Evolutionary conservation across 129 eudicot genomes (phyloP), one percentile per base, ranked within the genome.

Genomic region (Erigeron canadensis): DNA sequence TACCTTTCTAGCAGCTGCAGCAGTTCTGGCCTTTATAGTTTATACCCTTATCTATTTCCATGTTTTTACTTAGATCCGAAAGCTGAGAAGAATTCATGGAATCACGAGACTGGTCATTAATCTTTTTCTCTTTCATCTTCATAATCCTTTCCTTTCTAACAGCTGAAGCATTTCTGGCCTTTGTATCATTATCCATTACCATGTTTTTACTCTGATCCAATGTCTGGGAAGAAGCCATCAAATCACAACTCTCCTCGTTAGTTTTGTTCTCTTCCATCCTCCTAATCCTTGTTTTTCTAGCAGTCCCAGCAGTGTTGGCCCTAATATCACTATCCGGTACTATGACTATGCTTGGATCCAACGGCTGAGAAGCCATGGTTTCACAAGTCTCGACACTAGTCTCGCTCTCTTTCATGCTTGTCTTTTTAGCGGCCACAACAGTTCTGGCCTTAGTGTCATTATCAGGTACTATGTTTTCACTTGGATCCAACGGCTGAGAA

Each of bases 71-170:
- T 28, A 1, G 34, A 28, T 28, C 34, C 34, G 3, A 28, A 28
- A 28, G 34, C 34, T 28, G 34, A 28, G 34, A 28, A 28, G 34
- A 28, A 28, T 28, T 28, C 34, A 28, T 28, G 34, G 34, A 28
- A 28, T 28, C 34, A 28, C 34, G 1, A 28, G 34, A 0, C 34
- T 28, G 2, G 34, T 28, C 34, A 28, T 28, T 28, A 28, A 28
- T 84, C 79, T 72, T 84, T 70, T 21, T 75, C 76, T 78, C 81
- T 73, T 81, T 87, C 55, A 76, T 54, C 79, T 68, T 76, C n/a
- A 73, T 69, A 40, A 81, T 76, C 75, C 86, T 78, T n/a, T 45
- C 57, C 80, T 75, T 78, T 58, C 88, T 69, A 1, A 83, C 90
- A 15, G 81, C 84, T 10, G 1, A 28, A 28, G 34, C 34, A 28